Percentiles rank a stretch among this genome's conserved stretches.
These are phyloP conservation scores for Theobroma cacao DNA, from an alignment of 345 rosid species.

Conservation along the genomic window DNA sequence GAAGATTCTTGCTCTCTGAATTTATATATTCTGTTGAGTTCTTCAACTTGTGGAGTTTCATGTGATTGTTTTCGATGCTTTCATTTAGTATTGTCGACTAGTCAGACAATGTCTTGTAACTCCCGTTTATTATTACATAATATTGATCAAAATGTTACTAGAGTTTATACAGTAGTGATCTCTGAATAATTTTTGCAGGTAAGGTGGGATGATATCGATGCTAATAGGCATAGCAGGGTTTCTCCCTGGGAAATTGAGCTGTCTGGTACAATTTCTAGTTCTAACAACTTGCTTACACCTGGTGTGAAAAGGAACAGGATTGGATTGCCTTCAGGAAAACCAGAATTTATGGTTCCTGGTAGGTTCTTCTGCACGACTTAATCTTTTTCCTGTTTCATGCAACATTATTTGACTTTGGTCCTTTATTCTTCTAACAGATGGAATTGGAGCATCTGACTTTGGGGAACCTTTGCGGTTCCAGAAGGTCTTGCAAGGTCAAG, in stretches of 20 bases:
- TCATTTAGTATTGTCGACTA: neutral
- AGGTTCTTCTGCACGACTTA: slow-evolving; percentile 14
- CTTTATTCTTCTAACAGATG: slow-evolving; percentile 43
- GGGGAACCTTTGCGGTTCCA: slow-evolving; percentile 90
- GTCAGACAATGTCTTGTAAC: neutral
- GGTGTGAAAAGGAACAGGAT: slow-evolving; percentile 82
- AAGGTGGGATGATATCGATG: slow-evolving; percentile 82
- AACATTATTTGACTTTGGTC: neutral
- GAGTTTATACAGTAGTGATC: neutral
- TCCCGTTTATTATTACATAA: neutral
- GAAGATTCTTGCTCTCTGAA: neutral
- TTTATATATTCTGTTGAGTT: neutral
- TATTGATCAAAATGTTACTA: neutral
- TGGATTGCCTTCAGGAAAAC: slow-evolving; percentile 62
- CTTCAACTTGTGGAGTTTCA: neutral
- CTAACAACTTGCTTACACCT: slow-evolving; percentile 50
- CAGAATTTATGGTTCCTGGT: slow-evolving; percentile 77
- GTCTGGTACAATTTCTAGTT: slow-evolving; percentile 51
- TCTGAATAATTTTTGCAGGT: slow-evolving; percentile 42
- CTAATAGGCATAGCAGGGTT: slow-evolving; percentile 62
- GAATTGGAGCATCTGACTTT: slow-evolving; percentile 73
- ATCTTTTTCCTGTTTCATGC: neutral
- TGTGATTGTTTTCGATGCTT: slow-evolving; percentile 1
- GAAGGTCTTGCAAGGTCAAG: slow-evolving; percentile 99
- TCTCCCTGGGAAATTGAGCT: slow-evolving; percentile 98